Percentiles rank a stretch among this genome's conserved stretches.
phyloP scores from a whole-genome alignment of 2,329 filamentous ascomycete genomes.

The Fusarium oligoseptatum region DNA sequence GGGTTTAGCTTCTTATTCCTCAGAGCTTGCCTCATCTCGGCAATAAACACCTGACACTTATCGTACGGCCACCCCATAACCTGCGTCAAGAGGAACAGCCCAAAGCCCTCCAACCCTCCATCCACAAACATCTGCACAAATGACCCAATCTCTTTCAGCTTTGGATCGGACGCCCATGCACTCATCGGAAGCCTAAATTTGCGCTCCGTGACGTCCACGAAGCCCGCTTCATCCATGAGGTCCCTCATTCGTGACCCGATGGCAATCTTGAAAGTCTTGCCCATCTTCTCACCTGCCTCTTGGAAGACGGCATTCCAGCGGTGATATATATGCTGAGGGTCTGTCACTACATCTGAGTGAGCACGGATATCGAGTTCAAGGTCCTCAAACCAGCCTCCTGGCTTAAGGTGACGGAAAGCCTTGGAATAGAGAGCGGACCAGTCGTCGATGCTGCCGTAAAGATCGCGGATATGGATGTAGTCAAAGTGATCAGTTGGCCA shows the following conservation, averaged over 20 bases:
- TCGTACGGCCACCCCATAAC: conserved; percentile 28
- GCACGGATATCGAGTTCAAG: conserved; percentile 26
- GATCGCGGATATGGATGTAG: conserved; percentile 30
- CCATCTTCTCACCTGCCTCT: conserved; percentile 29
- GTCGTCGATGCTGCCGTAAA: conserved; percentile 27
- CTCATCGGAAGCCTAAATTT: conserved; percentile 31
- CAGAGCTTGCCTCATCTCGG: conserved; percentile 29
- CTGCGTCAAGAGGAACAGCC: conserved; percentile 20
- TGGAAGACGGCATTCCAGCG: conserved; percentile 32
- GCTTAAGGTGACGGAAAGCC: conserved; percentile 23
- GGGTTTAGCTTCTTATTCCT: conserved; percentile 25
- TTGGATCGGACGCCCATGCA: conserved; percentile 25
- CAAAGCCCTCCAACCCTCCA: conserved; percentile 24
- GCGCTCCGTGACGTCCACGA: conserved; percentile 25
- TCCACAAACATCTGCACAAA: conserved; percentile 31
- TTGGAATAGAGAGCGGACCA: conserved; percentile 27
- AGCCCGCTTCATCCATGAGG: conserved; percentile 18
- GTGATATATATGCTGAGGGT: conserved; percentile 25
- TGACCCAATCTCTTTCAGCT: conserved; percentile 25
- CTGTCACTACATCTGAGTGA: conserved; percentile 26
- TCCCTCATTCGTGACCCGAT: conserved; percentile 32
- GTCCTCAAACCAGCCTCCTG: conserved; percentile 28
- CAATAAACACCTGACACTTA: conserved; percentile 28
- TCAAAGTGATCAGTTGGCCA: conserved; percentile 29
- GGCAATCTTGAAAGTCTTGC: conserved; percentile 31